These are phyloP conservation scores for Lachnellula suecica DNA, from an alignment of 2,329 filamentous ascomycete species.

Conservation along the genomic window DNA sequence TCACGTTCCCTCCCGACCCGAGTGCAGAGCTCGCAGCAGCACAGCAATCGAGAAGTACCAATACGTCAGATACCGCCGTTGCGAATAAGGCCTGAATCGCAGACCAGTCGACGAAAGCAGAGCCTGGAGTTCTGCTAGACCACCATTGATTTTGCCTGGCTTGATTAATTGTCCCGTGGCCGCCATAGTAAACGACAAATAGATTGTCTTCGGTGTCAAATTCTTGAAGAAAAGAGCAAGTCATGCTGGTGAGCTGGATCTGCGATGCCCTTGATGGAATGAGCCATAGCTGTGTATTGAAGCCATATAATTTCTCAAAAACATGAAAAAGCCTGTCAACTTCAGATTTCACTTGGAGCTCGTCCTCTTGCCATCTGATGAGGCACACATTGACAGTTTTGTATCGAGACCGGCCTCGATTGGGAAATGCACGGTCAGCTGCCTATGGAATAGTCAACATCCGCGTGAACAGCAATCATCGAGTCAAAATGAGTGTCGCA, in stretches of 20 bases:
- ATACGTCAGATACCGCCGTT: constrained; percentile 11
- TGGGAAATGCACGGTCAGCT: constrained; percentile 38
- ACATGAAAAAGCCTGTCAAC: constrained; percentile 56
- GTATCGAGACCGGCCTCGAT: constrained; percentile 52
- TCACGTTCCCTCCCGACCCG: constrained; percentile 56
- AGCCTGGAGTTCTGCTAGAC: constrained; percentile 3
- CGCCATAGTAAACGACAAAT: constrained; percentile 59
- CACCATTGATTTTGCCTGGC: constrained; percentile 16
- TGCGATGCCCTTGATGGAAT: constrained; percentile 60
- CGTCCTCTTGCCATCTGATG: constrained; percentile 57
- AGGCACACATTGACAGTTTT: constrained; percentile 54
- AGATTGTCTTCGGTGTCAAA: constrained; percentile 55
- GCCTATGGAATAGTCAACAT: constrained; percentile 9
- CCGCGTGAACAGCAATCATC: not conserved
- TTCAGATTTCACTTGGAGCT: constrained; percentile 54
- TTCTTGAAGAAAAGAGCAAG: constrained; percentile 56
- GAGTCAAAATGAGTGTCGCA: not conserved
- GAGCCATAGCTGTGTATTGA: constrained; percentile 55
- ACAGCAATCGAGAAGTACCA: constrained; percentile 19
- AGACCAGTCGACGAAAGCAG: constrained; percentile 46
- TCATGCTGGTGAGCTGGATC: constrained; percentile 40
- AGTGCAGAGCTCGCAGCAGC: constrained; percentile 57
- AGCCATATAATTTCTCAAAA: constrained; percentile 50
- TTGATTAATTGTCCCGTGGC: constrained; percentile 59
- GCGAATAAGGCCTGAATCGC: constrained; percentile 46